Conservation (phyloP, 257 asterid genomes). For the Solanum sitiens region DNA sequence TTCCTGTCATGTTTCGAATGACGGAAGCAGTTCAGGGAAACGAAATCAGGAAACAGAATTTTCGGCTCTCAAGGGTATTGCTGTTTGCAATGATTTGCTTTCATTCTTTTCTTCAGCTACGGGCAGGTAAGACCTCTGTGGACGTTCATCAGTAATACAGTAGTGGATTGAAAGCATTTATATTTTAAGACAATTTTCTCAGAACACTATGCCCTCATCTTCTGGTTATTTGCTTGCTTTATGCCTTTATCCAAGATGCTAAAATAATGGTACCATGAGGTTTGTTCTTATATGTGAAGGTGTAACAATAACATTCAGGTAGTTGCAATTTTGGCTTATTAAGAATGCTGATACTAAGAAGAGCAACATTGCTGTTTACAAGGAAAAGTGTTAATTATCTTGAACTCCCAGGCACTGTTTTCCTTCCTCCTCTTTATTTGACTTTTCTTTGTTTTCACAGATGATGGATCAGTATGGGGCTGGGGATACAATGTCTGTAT, state of each 20-base stretch:
- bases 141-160: not conserved
- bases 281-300: not conserved
- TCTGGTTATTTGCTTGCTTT: not conserved
- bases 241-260: not conserved
- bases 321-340: not conserved
- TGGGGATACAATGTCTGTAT: slow-evolving; percentile 92
- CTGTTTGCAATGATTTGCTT: not conserved
- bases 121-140: not conserved
- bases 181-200: not conserved
- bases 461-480: slow-evolving; percentile 91
- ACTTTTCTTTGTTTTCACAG: slow-evolving; percentile 34
- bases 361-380: not conserved
- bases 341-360: not conserved
- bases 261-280: not conserved
- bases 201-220: not conserved
- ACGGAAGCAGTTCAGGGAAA: not conserved
- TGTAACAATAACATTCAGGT: not conserved
- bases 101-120: not conserved
- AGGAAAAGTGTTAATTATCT: not conserved
- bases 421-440: not conserved
- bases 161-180: not conserved
- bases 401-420: not conserved
- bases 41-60: not conserved
- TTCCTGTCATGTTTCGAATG: not conserved
- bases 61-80: not conserved